A percentile compares a stretch with the other conserved stretches of the same genome.
Evolutionary conservation across 495 filamentous ascomycete species (phyloP).

Genomic region (Gamarada debralockiae): DNA sequence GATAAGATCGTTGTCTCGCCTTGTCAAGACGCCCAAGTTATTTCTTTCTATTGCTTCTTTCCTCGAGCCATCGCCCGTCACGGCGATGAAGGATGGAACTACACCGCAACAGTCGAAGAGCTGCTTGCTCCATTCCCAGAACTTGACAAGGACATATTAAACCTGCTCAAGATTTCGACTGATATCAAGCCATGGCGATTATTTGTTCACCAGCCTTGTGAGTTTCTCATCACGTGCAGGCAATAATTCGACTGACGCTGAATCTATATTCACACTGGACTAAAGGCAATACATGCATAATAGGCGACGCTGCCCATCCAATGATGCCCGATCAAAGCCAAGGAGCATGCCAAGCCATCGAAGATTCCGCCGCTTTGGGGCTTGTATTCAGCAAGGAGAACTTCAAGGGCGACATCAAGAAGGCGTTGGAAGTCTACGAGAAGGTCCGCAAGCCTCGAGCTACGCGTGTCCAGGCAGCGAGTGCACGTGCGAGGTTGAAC

Average conservation of each 20-base stretch:
- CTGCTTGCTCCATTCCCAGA: constrained; percentile 17
- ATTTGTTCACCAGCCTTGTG: constrained; percentile 37
- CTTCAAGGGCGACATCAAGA: constrained; percentile 37
- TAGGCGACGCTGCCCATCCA: constrained; percentile 68
- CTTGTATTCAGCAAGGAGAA: constrained; percentile 40
- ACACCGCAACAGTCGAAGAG: constrained; percentile 13
- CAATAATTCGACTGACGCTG: background rate
- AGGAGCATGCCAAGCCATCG: constrained; percentile 30
- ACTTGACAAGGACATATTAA: constrained; percentile 21
- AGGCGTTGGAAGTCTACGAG: constrained; percentile 39
- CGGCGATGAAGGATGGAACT: constrained; percentile 20
- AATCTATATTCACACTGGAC: background rate
- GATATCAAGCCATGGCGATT: constrained; percentile 39
- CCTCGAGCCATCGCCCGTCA: constrained; percentile 17
- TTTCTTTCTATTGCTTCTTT: constrained; percentile 32
- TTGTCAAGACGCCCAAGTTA: constrained; percentile 22
- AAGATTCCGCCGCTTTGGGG: constrained; percentile 43
- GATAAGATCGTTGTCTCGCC: constrained; percentile 28
- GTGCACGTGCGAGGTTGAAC: constrained; percentile 19
- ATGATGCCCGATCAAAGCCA: constrained; percentile 57
- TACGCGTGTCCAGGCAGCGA: constrained; percentile 36
- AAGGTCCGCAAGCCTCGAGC: constrained; percentile 37
- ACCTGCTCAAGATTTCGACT: constrained; percentile 19
- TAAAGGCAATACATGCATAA: constrained; percentile 46
- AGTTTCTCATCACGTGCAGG: constrained; percentile 29